Evolutionary conservation across 371 early-diverging fungal genomes (phyloP), one percentile per base, ranked within the genome.

Genomic region (Rhizopus stolonifer): DNA sequence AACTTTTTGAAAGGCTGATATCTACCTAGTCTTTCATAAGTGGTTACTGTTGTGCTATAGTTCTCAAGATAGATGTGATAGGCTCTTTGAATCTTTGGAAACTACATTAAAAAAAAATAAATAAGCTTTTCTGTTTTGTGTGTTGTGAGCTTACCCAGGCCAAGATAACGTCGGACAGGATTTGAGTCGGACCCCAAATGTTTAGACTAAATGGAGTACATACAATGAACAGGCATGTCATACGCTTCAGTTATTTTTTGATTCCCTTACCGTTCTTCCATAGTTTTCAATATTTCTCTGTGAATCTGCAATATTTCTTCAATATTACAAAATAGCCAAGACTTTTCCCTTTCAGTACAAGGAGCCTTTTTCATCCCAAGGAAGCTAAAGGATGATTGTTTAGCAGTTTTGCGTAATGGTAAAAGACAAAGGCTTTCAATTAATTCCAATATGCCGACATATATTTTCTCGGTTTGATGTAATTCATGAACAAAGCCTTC

Each of bases 161-260:
- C 54, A 68, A 67, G 46, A 77, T 60, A 51, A 77, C 58, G 47
- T 77, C 78, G 45, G 72, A 71, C 29, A 74, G 65, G 39, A 77
- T 74, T 54, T 77, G 78, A n/a, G 74, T 74, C 29, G 78, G 78
- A n/a, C 78, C 78, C 72, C 72, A 77, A 53, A 74, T 72, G 36
- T 47, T 57, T 21, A 76, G 52, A 4, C 76, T 75, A 52, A 40
- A 38, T 17, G 29, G 1, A n/a, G n/a, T 5, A 36, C 9, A 36
- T 11, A 36, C 9, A 36, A 36, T 14, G n/a, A 36, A 36, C 9
- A 36, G 14, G 14, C 6, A 36, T n/a, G n/a, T n/a, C n/a, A n/a
- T n/a, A n/a, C n/a, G n/a, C n/a, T n/a, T n/a, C n/a, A n/a, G n/a
- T n/a, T n/a, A n/a, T n/a, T n/a, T n/a, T n/a, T n/a, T n/a, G n/a